Conservation (phyloP, 306 rosid species). For the Argentina anserina region DNA sequence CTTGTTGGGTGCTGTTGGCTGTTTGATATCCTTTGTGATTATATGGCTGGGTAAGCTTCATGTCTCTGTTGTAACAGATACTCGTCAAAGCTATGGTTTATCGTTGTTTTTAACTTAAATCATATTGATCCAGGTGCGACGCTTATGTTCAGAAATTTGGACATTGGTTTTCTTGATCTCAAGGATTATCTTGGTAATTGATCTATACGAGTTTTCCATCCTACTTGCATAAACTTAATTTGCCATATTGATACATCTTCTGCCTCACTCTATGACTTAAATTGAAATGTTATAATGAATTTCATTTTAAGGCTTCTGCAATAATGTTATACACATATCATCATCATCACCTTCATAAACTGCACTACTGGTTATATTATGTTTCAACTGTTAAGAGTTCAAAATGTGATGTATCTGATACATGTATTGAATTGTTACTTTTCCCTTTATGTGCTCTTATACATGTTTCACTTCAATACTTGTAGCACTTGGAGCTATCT, state of each 20-base stretch:
- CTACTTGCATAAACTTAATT: not conserved
- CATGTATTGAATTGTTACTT: not conserved
- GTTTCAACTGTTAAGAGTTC: not conserved
- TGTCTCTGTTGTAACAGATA: not conserved
- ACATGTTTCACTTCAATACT: conserved; percentile 14
- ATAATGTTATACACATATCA: not conserved
- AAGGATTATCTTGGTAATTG: conserved; percentile 58
- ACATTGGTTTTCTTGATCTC: conserved; percentile 41
- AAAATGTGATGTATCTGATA: not conserved
- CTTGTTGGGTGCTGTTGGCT: conserved; percentile 60
- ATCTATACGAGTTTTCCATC: conserved; percentile 10
- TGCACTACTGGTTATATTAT: not conserved
- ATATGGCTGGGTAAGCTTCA: conserved; percentile 43
- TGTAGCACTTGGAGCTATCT: conserved; percentile 67
- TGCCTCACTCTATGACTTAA: not conserved
- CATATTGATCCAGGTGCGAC: conserved; percentile 49
- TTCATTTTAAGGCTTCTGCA: not conserved
- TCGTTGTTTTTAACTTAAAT: conserved; percentile 15
- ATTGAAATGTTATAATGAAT: not conserved
- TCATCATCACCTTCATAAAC: too few species aligned
- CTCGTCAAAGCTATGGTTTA: not conserved
- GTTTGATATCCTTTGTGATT: conserved; percentile 49
- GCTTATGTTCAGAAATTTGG: conserved; percentile 42
- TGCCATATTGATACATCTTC: not conserved
- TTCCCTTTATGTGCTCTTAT: not conserved